Evolutionary conservation across 768 basidiomycete genomes (phyloP).

Genomic region (Phlebiopsis gigantea): DNA sequence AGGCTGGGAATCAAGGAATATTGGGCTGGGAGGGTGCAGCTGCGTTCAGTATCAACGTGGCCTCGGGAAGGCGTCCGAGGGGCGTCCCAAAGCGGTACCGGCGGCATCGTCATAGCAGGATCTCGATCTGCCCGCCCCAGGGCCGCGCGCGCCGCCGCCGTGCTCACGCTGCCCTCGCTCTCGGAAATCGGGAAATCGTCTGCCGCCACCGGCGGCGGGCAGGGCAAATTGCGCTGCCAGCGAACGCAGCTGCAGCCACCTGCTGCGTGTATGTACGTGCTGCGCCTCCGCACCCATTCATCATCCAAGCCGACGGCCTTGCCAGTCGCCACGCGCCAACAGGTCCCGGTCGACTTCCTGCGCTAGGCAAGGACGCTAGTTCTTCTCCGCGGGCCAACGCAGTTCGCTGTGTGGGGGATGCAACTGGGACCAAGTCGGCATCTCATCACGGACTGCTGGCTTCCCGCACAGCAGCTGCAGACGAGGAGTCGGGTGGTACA

Average conservation of each 20-base stretch:
- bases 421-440: background rate
- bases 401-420: background rate
- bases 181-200: background rate
- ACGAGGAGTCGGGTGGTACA: background rate
- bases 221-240: background rate
- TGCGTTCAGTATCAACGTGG: background rate
- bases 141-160: background rate
- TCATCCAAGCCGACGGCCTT: too few relatives aligned
- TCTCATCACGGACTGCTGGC: background rate
- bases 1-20: background rate
- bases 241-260: background rate
- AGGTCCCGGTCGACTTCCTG: background rate
- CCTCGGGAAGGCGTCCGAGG: background rate
- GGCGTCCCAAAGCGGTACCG: slow-evolving; percentile 1
- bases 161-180: background rate
- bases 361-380: background rate
- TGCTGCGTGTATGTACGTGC: too few relatives aligned
- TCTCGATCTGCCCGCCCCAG: slow-evolving; percentile 1
- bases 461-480: background rate
- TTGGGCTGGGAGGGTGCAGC: background rate
- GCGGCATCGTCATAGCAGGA: background rate
- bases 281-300: background rate
- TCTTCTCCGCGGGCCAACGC: background rate
- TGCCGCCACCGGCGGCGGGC: background rate
- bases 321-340: too few relatives aligned